Conservation (phyloP, 306 rosid species). For the Rosa lucieae region DNA sequence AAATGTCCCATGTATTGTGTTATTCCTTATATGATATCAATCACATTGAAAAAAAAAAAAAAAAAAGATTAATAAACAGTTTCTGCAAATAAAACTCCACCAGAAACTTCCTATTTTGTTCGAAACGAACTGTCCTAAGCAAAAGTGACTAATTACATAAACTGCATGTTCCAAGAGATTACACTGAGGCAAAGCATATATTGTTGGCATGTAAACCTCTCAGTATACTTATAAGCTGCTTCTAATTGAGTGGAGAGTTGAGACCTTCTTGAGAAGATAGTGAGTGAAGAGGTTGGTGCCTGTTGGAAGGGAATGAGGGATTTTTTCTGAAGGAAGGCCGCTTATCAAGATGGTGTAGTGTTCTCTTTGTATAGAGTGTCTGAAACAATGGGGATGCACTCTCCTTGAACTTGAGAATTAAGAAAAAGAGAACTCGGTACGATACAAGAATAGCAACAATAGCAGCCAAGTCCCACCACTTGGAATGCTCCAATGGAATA, state of each 20-base stretch:
- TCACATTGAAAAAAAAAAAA: too few relatives aligned
- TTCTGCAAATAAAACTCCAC: constrained; percentile 3
- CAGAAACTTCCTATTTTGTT: constrained; percentile 3
- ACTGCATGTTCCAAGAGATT: not conserved
- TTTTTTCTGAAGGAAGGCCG: constrained; percentile 76
- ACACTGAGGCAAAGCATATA: not conserved
- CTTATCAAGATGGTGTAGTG: constrained; percentile 58
- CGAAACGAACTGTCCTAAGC: not conserved
- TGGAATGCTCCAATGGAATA: constrained; percentile 56
- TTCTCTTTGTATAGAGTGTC: constrained; percentile 48
- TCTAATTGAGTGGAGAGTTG: constrained; percentile 67
- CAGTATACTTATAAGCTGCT: constrained; percentile 2
- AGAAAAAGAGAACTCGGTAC: constrained; percentile 61
- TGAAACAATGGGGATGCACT: constrained; percentile 55
- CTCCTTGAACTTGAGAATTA: constrained; percentile 75
- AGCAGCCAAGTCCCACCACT: constrained; percentile 93
- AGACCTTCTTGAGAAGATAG: constrained; percentile 90
- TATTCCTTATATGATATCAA: not conserved
- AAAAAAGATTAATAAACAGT: not conserved
- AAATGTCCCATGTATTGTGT: not conserved
- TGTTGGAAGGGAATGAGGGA: constrained; percentile 59
- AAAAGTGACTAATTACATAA: constrained; percentile 9
- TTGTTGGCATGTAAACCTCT: not conserved
- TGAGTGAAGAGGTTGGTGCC: constrained; percentile 68
- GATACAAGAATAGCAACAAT: constrained; percentile 50